A percentile compares a stretch with the other conserved stretches of the same genome.
These are phyloP conservation scores for Aspergillus sojae DNA, from an alignment of 2,329 filamentous ascomycete genomes.

Conservation along the genomic window DNA sequence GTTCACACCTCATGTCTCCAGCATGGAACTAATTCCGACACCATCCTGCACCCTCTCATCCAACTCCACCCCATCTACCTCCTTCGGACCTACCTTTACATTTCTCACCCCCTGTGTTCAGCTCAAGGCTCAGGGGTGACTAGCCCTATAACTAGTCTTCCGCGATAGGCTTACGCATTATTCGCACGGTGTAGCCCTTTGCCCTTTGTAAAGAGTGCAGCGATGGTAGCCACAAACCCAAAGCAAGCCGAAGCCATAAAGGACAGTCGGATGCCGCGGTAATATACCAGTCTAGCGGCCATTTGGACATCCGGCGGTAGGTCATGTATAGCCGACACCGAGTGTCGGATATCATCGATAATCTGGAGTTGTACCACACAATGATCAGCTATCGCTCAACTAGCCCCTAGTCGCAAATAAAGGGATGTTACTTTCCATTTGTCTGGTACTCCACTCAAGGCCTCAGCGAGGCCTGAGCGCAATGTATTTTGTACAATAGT, in stretches of 20 bases:
- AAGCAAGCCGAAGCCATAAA: constrained; percentile 60
- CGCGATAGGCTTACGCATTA: background rate
- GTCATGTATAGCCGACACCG: constrained; percentile 57
- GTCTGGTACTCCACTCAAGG: constrained; percentile 58
- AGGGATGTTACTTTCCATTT: constrained; percentile 58
- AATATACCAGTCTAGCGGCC: constrained; percentile 61
- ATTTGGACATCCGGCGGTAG: constrained; percentile 61
- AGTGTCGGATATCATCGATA: constrained; percentile 65
- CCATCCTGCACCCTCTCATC: background rate
- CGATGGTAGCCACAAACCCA: constrained; percentile 53
- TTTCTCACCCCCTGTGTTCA: background rate
- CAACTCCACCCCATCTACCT: background rate
- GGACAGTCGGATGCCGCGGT: constrained; percentile 59
- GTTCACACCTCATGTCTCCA: background rate
- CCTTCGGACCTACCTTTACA: background rate
- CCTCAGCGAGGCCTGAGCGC: constrained; percentile 55
- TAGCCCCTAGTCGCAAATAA: constrained; percentile 8
- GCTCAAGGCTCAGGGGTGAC: background rate
- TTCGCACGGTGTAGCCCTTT: constrained; percentile 27
- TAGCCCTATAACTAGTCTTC: background rate
- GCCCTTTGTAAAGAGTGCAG: constrained; percentile 51
- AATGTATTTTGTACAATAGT: constrained; percentile 66
- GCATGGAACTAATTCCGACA: background rate
- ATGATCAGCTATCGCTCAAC: constrained; percentile 27
- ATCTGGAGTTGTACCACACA: constrained; percentile 46